These are phyloP conservation scores for Trichosanthes truncata DNA, from an alignment of 306 rosid genomes.

Conservation along the genomic window DNA sequence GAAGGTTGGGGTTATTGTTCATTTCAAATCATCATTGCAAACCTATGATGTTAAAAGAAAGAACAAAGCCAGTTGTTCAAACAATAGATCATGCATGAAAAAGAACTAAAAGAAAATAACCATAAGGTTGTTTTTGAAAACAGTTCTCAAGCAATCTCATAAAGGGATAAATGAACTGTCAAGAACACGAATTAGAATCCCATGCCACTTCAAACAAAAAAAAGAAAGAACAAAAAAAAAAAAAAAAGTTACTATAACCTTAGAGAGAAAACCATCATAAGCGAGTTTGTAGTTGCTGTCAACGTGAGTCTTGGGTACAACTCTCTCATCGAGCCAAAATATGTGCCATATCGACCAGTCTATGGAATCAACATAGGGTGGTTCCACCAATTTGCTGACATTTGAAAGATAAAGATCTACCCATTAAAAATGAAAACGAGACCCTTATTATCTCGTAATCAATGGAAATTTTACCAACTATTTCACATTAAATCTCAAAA, in stretches of 20 bases:
- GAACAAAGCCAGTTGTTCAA: not conserved
- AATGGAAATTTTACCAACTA: not conserved
- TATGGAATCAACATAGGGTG: constrained; percentile 42
- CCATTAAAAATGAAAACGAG: not conserved
- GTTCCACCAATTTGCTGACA: constrained; percentile 64
- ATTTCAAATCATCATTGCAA: too few species aligned
- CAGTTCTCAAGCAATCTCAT: not conserved
- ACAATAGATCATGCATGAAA: not conserved
- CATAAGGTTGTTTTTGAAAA: not conserved
- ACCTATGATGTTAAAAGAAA: too few species aligned
- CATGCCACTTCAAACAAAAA: not conserved
- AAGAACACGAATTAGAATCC: not conserved
- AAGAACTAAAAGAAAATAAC: not conserved
- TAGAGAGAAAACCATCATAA: constrained; percentile 64
- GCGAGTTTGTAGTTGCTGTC: constrained; percentile 89
- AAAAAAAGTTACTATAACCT: constrained; percentile 24
- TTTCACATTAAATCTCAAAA: not conserved
- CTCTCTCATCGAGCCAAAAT: constrained; percentile 81
- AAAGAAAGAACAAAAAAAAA: not conserved
- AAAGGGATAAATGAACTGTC: not conserved
- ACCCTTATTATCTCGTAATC: not conserved
- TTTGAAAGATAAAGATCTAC: not conserved
- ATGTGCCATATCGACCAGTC: constrained; percentile 81
- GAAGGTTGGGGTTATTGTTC: too few species aligned
- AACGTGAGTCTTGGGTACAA: constrained; percentile 60